A percentile compares a stretch with the other conserved stretches of the same genome.
phyloP scores from a whole-genome alignment of 768 basidiomycete species.

The Hemileccinum impolitum region DNA sequence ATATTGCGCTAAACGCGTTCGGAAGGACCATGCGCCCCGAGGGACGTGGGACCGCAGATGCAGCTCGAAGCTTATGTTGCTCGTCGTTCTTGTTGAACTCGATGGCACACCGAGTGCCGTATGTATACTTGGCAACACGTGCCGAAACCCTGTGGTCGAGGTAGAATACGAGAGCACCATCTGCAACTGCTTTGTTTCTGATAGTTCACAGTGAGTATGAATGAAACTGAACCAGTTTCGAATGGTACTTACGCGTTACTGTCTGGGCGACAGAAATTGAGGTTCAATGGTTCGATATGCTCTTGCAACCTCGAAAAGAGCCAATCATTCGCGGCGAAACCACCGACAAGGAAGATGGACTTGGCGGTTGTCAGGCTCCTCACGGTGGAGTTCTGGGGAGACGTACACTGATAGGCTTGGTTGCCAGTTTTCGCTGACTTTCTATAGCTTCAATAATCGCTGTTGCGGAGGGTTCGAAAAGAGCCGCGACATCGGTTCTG shows the following conservation, averaged over 20 bases:
- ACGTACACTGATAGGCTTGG: slow-evolving; percentile 25
- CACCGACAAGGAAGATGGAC: slow-evolving; percentile 44
- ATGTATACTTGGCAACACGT: slow-evolving; percentile 38
- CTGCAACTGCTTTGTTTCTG: slow-evolving; percentile 47
- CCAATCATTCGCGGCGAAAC: slow-evolving; percentile 44
- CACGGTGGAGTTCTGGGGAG: not conserved
- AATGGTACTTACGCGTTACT: slow-evolving; percentile 42
- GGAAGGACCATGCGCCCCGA: slow-evolving; percentile 33
- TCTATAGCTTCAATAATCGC: slow-evolving; percentile 25
- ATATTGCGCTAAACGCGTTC: slow-evolving; percentile 30
- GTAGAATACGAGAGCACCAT: slow-evolving; percentile 43
- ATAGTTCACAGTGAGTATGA: not conserved
- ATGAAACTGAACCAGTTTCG: not conserved
- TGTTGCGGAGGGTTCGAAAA: slow-evolving; percentile 27
- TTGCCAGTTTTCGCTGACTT: slow-evolving; percentile 18
- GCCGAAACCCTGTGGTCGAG: slow-evolving; percentile 40
- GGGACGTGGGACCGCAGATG: slow-evolving; percentile 28
- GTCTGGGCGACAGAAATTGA: slow-evolving; percentile 49
- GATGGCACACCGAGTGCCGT: slow-evolving; percentile 34
- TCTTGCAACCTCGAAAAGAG: slow-evolving; percentile 33
- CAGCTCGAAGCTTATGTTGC: slow-evolving; percentile 29
- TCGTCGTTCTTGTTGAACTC: slow-evolving; percentile 29
- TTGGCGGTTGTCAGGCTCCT: slow-evolving; percentile 12
- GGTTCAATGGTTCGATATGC: slow-evolving; percentile 31
- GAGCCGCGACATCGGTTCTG: slow-evolving; percentile 28